Evolutionary conservation across 257 asterid genomes (phyloP), one percentile per base, ranked within the genome.

Genomic region (Nicotiana obtusifolia): DNA sequence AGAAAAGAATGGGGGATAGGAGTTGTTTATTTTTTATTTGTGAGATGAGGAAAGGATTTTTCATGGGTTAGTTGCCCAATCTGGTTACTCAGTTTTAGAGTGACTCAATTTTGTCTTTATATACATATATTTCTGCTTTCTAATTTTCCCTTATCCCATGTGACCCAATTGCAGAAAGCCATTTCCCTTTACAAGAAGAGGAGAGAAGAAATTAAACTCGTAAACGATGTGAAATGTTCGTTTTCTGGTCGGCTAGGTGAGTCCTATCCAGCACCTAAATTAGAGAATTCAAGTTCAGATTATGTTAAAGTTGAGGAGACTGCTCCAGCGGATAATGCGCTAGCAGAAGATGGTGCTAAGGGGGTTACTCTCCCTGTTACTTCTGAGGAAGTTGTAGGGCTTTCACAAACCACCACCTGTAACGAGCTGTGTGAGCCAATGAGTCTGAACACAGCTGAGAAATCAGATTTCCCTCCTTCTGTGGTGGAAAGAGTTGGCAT

Each of bases 151-250:
- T 37, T 52, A 13, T 75, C 73, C 78, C 76, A 15, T 69, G 68
- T 53, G 68, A 26, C 85, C 53, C 56, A 68, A 69, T 80, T 88
- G 89, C 94, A 95, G 99, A 94, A 89, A 90, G 94, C 98, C 52
- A 81, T 91, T 86, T 83, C 90, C 17, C 96, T 92, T 41, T 95
- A 95, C 84, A 88, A 88, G 89, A 88, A 87, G 87, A 90, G 89
- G 86, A 90, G 84, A 82, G 92, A 84, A 15, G 84, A 82, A 54
- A 24, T 65, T 73, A 30, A 47, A 81, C 84, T 83, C 82, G 73
- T 82, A 69, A 61, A 76, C 77, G 87, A 84, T 20, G 88, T 82
- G 87, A 85, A 83, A 73, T 75, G 49, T 65, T 53, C 83, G 69
- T n/a, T 82, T 47, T 31, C 61, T 59, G 65, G 80, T 52, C 52